Conservation (phyloP, 148 eudicot genomes). For the Rhododendron kiyosumense region DNA sequence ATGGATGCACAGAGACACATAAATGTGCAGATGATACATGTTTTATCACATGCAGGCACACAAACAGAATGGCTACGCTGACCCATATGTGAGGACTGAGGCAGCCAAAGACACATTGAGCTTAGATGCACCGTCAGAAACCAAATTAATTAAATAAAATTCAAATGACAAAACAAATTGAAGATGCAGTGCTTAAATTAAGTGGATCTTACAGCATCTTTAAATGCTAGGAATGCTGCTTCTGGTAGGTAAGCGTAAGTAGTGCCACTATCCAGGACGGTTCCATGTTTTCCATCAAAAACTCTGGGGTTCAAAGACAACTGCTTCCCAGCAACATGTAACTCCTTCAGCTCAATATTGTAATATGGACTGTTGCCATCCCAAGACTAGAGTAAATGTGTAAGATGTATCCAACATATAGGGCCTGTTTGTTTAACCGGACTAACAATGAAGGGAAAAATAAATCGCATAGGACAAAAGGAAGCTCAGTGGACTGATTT, state of each 20-base stretch:
- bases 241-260: constrained; percentile 91
- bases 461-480: neutral
- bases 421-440: constrained; percentile 18
- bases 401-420: constrained; percentile 66
- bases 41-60: neutral
- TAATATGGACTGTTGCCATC: constrained; percentile 98
- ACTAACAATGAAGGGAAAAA: neutral
- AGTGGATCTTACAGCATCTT: constrained; percentile 65
- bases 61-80: neutral
- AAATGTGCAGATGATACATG: neutral
- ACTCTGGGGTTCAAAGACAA: constrained; percentile 47
- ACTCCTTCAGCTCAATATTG: constrained; percentile 88
- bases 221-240: constrained; percentile 75
- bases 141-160: neutral
- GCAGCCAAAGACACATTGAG: neutral
- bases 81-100: neutral
- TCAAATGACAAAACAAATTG: neutral
- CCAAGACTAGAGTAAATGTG: constrained; percentile 98
- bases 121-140: neutral
- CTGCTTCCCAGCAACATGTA: constrained; percentile 81
- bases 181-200: neutral
- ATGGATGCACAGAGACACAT: neutral
- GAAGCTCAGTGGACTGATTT: neutral
- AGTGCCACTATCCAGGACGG: constrained; percentile 89
- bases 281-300: constrained; percentile 92